Base-by-base conservation (phyloP, 352 stramenopile genomes). In the Phytophthora foliorum region DNA sequence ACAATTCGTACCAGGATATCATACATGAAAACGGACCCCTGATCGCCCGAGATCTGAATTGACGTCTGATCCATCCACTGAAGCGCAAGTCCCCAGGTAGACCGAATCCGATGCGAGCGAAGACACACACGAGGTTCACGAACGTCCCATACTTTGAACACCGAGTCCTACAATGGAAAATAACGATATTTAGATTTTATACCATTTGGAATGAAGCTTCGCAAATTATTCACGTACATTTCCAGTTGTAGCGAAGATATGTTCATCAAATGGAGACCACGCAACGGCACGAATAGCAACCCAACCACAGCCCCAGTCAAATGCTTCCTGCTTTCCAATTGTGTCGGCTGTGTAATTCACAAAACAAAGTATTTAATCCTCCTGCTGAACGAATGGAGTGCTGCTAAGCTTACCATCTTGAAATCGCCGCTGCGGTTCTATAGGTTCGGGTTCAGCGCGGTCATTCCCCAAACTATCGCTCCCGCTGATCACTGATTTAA, bases 71-170 rank as follows among this genome's bases (percentile, higher is more conserved):
- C 77, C 70, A 93, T 83, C 89, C 89, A 96, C 59, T 93, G 80
- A 10, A 95, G 63, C 14, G 86, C 62, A 17, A 94, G 72, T 0
- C 86, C 89, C 88, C 88, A 96, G 8, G 89, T 94, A 9, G 84
- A 92, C 14, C 86, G 82, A 54, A 94, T 91, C 42, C 89, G 87
- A 49, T 96, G 87, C 44, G 89, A 92, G 1, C 89, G 82, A 11
- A 95, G 67, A 46, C 83, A 92, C 14, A 93, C 79, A 7, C 88
- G 82, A 39, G 89, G 84, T 49, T 96, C 87, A 48, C 89, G 84
- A 22, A 95, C 72, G 61, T 96, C 89, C 89, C 89, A 96, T 13
- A 96, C 67, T 36, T 94, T 94, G 55, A 96, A 90, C 14, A 88
- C 51, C 2, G 86, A 92, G 67, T 96, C 89, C 88, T 96, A 34